These are phyloP conservation scores for Begonia loranthoides DNA, from an alignment of 306 rosid genomes.

Conservation along the genomic window DNA sequence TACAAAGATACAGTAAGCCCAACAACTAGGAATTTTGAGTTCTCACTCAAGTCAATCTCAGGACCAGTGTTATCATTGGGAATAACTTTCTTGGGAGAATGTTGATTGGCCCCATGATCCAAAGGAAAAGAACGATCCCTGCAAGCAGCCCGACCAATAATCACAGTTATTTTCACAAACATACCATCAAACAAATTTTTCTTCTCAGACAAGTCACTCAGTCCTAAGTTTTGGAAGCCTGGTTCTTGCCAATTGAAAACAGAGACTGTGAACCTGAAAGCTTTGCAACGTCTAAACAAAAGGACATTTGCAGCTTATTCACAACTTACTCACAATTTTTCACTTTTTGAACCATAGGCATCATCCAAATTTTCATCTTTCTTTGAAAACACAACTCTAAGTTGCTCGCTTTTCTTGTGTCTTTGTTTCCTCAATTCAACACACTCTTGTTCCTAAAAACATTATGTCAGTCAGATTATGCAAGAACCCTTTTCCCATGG, in stretches of 20 bases:
- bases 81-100: slow-evolving; percentile 19
- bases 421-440: slow-evolving; percentile 47
- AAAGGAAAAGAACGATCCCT: slow-evolving; percentile 29
- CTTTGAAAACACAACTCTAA: slow-evolving; percentile 17
- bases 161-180: slow-evolving; percentile 6
- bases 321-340: slow-evolving; percentile 52
- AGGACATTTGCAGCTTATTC: slow-evolving; percentile 14
- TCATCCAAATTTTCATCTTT: slow-evolving; percentile 24
- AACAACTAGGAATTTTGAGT: slow-evolving; percentile 5
- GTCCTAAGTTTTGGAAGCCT: background rate
- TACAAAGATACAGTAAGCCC: background rate
- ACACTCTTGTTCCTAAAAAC: slow-evolving; percentile 64
- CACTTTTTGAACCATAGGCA: slow-evolving; percentile 15
- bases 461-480: background rate
- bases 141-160: slow-evolving; percentile 18
- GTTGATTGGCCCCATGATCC: slow-evolving; percentile 9
- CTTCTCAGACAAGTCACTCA: background rate
- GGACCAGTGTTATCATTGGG: slow-evolving; percentile 12
- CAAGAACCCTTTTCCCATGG: too few species aligned
- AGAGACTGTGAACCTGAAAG: background rate
- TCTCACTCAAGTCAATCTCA: slow-evolving; percentile 27
- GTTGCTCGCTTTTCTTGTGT: slow-evolving; percentile 34
- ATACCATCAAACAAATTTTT: background rate
- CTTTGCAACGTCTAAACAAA: background rate
- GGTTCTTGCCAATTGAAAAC: background rate